Base-by-base conservation (phyloP, 495 filamentous ascomycete genomes). In the Penicillium bovifimosum region DNA sequence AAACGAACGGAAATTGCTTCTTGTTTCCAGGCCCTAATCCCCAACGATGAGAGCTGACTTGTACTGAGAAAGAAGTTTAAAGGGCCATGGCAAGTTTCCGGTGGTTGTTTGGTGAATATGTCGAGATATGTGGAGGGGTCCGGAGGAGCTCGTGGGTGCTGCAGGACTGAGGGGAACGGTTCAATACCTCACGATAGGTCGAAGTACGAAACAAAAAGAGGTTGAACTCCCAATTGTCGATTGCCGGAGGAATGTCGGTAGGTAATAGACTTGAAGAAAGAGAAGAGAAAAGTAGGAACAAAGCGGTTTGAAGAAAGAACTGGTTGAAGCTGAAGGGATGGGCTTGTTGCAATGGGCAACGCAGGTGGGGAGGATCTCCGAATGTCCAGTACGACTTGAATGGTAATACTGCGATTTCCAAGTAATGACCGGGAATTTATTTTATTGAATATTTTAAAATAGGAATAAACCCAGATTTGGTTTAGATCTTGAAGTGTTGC, bases 281-380 rank as follows among this genome's bases (percentile, higher is more conserved):
- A 52, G 41, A 56, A 66, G 41, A 20, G 38, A 52, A 41, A 59
- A 66, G 48, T 49, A 56, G 59, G 65, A 68, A 72, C 56, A 55
- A 47, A 59, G 35, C 47, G 50, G 51, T 58, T 60, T 59, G 64
- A 66, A 69, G 66, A 73, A 71, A 64, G 67, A 65, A 62, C 54
- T 59, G 52, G 56, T 24, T 75, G 72, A 76, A 74, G 72, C 72
- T 76, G 72, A 74, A 75, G 70, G 70, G 70, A 73, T 72, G 68
- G 61, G 58, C 69, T 70, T 76, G 72, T 76, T 76, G 72, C 72
- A 74, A 76, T 73, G 72, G 48, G 72, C 72, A 76, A 76, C 72
- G 72, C 62, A 65, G 70, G 71, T 71, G 72, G 69, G 72, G 71
- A 73, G 69, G 67, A 73, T 74, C 69, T 71, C 69, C 69, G 68